A percentile compares a stretch with the other conserved stretches of the same genome.
phyloP scores from a whole-genome alignment of 1,284 basidiomycete species.

The Trichosporon faecale region DNA sequence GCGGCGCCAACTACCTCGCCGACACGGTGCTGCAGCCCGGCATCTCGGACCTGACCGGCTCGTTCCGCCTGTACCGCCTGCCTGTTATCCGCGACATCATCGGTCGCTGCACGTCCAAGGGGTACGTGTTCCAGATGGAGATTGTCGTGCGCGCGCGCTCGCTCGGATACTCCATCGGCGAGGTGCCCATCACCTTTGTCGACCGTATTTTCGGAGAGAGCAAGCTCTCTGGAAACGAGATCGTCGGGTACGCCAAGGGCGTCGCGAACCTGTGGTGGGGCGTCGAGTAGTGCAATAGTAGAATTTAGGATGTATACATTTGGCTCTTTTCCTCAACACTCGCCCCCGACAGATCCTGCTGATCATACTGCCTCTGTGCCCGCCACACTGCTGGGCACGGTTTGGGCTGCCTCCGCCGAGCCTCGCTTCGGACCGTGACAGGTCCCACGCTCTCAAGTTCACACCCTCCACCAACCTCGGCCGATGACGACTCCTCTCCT shows the following conservation, averaged over 20 bases:
- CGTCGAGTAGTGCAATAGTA: conserved; percentile 48
- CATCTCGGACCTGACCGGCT: conserved; percentile 80
- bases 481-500: not conserved
- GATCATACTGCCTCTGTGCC: not conserved
- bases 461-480: not conserved
- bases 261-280: conserved; percentile 74
- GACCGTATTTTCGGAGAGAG: conserved; percentile 89
- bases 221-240: conserved; percentile 81
- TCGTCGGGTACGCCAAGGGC: conserved; percentile 83
- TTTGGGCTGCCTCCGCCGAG: not conserved
- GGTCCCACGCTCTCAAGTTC: not conserved
- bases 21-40: conserved; percentile 76
- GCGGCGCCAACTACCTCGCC: conserved; percentile 82
- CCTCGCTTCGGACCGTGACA: not conserved
- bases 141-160: conserved; percentile 87
- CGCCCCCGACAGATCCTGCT: not conserved
- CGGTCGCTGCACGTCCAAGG: conserved; percentile 73
- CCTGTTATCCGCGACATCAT: conserved; percentile 77
- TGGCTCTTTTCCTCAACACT: not conserved
- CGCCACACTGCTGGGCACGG: not conserved
- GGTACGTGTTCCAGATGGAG: conserved; percentile 96
- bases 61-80: conserved; percentile 76
- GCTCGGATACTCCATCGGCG: conserved; percentile 77
- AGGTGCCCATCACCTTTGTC: conserved; percentile 89
- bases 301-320: conserved; percentile 1